Base-by-base conservation (phyloP, 495 filamentous ascomycete species). In the Diplogelasinospora grovesii region DNA sequence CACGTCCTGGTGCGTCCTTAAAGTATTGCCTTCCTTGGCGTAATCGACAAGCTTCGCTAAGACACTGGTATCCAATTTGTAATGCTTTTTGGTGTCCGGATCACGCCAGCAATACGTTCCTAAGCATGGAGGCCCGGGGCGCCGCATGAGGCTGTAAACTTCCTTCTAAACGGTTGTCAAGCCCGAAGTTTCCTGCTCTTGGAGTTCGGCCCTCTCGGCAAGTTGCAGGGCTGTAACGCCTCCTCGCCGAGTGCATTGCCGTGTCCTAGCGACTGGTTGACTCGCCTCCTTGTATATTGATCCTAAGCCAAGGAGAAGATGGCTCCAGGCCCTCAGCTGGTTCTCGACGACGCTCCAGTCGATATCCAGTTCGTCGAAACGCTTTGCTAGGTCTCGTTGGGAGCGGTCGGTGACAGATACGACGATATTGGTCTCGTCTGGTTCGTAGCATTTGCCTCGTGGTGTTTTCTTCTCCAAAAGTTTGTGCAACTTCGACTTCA, bases 31-130 rank as follows among this genome's bases (percentile, higher is more conserved):
- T 30, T 53, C 44, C 20, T 59, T 39, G 1, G 50, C 53, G 22
- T 45, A 55, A 10, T 48, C 30, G 22, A 62, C 40, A 8, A 64
- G 43, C 8, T 39, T 43, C 20, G n/a, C 56, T 10, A 61, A 39
- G 5, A 37, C 48, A 39, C 38, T 61, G 16, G 49, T 59, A 15
- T 38, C 36, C 4, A 66, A 39, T 45, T 28, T 53, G 39, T 61
- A 61, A 41, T 59, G 56, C 36, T 59, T 61, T 36, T 57, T 60
- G 13, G 49, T 51, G 11, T 43, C 25, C 14, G 50, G 53, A 36
- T 64, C 59, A n/a, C 49, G 41, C 57, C 54, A 63, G 37, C 49
- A 65, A 36, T 63, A 49, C 6, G 51, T 44, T 4, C 51, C 49
- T 8, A 58, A 48, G 22, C 48, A 62, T 23, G 47, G 39, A 8